phyloP scores from a whole-genome alignment of 768 basidiomycete genomes.

The Postia placenta region DNA sequence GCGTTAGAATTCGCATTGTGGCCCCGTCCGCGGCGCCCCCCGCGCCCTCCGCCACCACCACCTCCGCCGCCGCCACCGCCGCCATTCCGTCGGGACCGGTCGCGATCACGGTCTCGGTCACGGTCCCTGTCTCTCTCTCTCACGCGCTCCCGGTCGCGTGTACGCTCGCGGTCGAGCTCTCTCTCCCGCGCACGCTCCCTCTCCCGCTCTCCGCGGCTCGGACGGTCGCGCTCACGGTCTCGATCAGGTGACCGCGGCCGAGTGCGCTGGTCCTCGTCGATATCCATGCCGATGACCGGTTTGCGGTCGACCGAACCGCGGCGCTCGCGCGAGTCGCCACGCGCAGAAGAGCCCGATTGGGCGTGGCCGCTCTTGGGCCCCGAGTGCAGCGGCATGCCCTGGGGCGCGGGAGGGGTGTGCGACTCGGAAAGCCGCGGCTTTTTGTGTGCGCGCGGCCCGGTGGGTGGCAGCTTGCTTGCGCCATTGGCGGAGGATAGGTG shows the following conservation, averaged over 20 bases:
- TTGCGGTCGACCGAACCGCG: conserved; percentile 18
- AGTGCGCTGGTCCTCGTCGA: conserved; percentile 46
- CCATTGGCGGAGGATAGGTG: conserved; percentile 16
- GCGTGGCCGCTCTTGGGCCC: conserved; percentile 11
- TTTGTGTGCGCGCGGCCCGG: conserved; percentile 77
- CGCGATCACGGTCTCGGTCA: conserved; percentile 25
- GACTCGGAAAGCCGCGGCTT: conserved; percentile 65
- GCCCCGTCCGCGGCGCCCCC: conserved; percentile 27
- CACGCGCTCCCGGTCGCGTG: conserved; percentile 30
- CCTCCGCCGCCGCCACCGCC: conserved; percentile 33
- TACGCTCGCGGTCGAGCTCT: conserved; percentile 27
- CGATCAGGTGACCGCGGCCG: conserved; percentile 35
- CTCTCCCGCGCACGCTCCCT: conserved; percentile 30
- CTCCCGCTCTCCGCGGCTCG: conserved; percentile 26
- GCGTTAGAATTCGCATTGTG: conserved; percentile 27
- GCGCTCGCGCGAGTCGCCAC: conserved; percentile 17
- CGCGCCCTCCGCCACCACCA: conserved; percentile 27
- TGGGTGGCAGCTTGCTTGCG: conserved; percentile 54
- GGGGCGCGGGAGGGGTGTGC: conserved; percentile 12
- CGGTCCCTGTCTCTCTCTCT: conserved; percentile 31
- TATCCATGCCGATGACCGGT: conserved; percentile 28
- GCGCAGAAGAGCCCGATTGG: conserved; percentile 13
- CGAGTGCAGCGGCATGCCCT: conserved; percentile 6
- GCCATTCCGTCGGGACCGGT: conserved; percentile 36
- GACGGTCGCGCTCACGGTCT: conserved; percentile 25